Base-by-base conservation (phyloP, 202 grass and related monocot species). In the Schoenoplectus triqueter region DNA sequence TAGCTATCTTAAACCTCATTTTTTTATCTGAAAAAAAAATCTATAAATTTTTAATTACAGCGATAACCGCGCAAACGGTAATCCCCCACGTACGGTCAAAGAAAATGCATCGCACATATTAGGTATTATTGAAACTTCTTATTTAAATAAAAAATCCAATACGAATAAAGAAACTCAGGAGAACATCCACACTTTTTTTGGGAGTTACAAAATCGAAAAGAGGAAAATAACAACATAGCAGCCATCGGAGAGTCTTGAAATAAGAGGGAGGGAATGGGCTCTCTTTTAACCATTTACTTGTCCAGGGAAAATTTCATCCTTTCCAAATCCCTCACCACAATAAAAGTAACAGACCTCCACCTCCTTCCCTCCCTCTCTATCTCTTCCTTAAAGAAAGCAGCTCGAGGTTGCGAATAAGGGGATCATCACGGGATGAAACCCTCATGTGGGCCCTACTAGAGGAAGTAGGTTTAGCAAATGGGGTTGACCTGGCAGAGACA, bases 301-400 rank as follows among this genome's bases (percentile, higher is more conserved):
- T 31, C 31, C 31, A 31, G n/a, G 40, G 7, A 61, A 79, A 7
- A 13, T 61, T 59, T 10, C 50, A 55, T 42, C 55, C 41, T 60
- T 78, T 42, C 74, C 52, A 42, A 61, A 31, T 60, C 22, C 52
- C 51, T 78, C 54, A 17, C 6, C 22, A 78, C 31, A 21, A 60
- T 31, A 78, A 79, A 79, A 79, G 51, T 61, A 77, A 14, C 57
- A 57, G 68, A 41, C 14, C 52, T 0, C 14, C 13, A 78, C 21
- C 10, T 18, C 52, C 10, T 48, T 73, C 60, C 31, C 20, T 19
- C n/a, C 45, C 31, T 31, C 68, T 64, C 79, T 81, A 89, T 73
- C 85, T 89, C 84, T 73, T 86, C 61, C 89, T 97, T 81, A 97
- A 90, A 81, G 95, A 90, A 84, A 95, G 95, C 80, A 93, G 88